Evolutionary conservation across 495 filamentous ascomycete genomes (phyloP).

Genomic region (Trichoderma asperelloides): DNA sequence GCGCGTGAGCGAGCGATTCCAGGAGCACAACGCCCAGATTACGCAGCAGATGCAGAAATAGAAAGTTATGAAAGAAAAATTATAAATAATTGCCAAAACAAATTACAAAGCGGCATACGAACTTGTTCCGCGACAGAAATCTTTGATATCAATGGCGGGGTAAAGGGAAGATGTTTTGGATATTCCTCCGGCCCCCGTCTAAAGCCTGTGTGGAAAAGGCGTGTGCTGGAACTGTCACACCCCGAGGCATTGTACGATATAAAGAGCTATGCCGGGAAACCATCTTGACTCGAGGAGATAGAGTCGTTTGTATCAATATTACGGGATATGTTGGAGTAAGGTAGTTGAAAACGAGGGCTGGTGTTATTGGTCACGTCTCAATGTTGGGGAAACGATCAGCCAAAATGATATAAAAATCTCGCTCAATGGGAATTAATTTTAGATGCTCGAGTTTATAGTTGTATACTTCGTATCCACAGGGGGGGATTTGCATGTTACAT

Average conservation of each 20-base stretch:
- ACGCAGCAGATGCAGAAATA: slow-evolving; percentile 51
- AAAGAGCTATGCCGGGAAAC: not conserved
- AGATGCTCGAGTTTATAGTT: not conserved
- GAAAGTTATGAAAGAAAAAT: not conserved
- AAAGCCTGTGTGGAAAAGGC: not conserved
- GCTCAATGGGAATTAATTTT: slow-evolving; percentile 4
- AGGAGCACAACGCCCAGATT: slow-evolving; percentile 88
- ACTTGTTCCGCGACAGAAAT: not conserved
- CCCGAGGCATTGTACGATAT: slow-evolving; percentile 4
- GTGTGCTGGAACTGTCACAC: not conserved
- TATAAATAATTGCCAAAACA: not conserved
- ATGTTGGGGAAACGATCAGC: not conserved
- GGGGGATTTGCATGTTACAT: not conserved
- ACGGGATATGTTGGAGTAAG: not conserved
- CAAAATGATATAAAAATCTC: not conserved
- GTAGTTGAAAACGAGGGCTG: not conserved
- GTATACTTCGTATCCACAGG: not conserved
- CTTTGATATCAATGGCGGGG: not conserved
- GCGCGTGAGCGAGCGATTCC: slow-evolving; percentile 81
- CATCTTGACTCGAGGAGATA: not conserved
- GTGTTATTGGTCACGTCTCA: not conserved
- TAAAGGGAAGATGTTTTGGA: not conserved
- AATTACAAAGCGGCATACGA: not conserved
- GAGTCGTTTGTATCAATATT: not conserved
- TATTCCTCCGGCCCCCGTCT: not conserved